Evolutionary conservation across 23 red algal genomes (phyloP), one percentile per base, ranked within the genome.

Genomic region (Chondrus crispus): DNA sequence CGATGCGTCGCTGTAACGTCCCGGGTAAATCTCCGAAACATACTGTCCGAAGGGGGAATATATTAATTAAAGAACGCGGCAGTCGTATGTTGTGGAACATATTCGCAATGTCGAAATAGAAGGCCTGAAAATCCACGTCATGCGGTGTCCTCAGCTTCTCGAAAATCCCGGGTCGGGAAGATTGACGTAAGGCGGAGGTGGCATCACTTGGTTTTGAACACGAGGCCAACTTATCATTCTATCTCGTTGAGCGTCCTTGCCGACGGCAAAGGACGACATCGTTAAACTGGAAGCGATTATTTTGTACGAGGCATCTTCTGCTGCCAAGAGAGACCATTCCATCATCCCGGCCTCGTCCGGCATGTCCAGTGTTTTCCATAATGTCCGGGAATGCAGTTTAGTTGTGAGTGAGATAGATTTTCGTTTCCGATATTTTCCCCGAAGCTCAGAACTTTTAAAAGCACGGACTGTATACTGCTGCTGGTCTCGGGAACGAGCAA

Each of bases 71-170:
- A 2, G 49, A 60, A 2, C 24, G 13, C 20, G 79, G 50, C 10
- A 83, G 52, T n/a, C 28, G 52, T 4, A 62, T 83, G 2, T 58
- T 83, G 79, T 83, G 79, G 41, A 83, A 83, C 46, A 83, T 83
- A 32, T 83, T 62, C 18, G 12, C 79, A 1, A 83, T 41, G 19
- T 83, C 79, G 16, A 83, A 48, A 10, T 83, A 83, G 30, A 84
- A 19, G 7, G 60, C 7, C 8, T 0, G 35, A 14, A 55, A 20
- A 12, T 55, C 20, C 20, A 20, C 50, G 50, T 20, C 20, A 12
- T 55, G 12, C 20, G 50, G 50, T 12, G 20, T 12, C 12, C 50
- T 12, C 20, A 55, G 12, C 8, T 66, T 35, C 29, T 60, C 62
- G 53, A 85, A 85, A 2, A 85, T 26, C 37, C 46, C 52, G 81